Evolutionary conservation across 1,139 yeast species (phyloP), one percentile per base, ranked within the genome.

Genomic region (Zygosaccharomyces sapae): DNA sequence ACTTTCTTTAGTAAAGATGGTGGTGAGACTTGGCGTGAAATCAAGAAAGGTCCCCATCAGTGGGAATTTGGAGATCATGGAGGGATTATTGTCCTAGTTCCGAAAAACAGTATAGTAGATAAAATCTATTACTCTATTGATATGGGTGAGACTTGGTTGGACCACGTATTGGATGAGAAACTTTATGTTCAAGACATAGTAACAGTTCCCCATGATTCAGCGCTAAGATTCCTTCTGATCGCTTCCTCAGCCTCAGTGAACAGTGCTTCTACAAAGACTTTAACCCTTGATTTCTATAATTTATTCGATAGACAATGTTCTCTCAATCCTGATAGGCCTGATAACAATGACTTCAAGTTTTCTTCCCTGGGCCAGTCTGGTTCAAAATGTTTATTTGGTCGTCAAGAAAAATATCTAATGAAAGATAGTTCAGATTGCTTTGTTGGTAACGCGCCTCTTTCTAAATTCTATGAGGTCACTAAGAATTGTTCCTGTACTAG

Each of bases 31-130:
- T 92, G 98, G 98, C 79, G 67, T 47, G 95, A 88, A 66, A 70
- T 89, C 25, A 75, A 70, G 45, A 78, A 83, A 53, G 95, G 95
- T 1, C 76, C 79, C 0, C 77, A 77, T 59, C 85, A 85, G 79
- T 94, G 97, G 97, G 97, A 90, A 65, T 92, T 75, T 66, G 98
- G 97, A 50, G 98, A 94, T 64, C 84, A 89, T 56, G 98, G 99
- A 5, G 81, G 96, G 1, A 76, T 94, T 37, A 70, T 92, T 49
- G 88, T 86, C 1, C 67, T 90, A 43, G 92, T 85, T 3, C 73
- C 79, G 44, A 79, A 79, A 18, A 70, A 65, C 7, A 79, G 76
- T 4, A 70, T 72, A 25, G 83, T 96, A 0, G 74, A 87, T 52
- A 66, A 69, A 0, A 52, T 92, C 2, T 58, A 69, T 1, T 90